phyloP scores from a whole-genome alignment of 768 basidiomycete species.

The Phanerochaete carnosa region DNA sequence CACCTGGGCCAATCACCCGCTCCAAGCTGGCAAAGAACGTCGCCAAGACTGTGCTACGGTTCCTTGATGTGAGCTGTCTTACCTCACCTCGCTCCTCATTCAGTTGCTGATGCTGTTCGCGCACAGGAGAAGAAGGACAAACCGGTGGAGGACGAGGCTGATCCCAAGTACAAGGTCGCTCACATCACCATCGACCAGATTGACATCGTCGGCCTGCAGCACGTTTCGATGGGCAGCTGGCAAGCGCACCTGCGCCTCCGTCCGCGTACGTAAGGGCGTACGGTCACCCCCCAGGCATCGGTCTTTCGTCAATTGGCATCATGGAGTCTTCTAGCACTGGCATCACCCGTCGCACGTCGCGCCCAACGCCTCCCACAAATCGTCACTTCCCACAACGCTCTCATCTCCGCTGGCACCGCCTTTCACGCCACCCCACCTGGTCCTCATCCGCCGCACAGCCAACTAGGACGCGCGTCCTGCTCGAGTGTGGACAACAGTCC shows the following conservation, averaged over 20 bases:
- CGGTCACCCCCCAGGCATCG: background rate
- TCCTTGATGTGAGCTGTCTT: conserved; percentile 47
- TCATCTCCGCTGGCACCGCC: background rate
- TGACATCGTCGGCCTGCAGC: conserved; percentile 74
- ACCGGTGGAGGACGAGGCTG: conserved; percentile 62
- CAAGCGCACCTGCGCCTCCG: conserved; percentile 69
- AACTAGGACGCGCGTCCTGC: background rate
- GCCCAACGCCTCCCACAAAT: background rate
- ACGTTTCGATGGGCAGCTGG: conserved; percentile 82
- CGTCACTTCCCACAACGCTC: background rate
- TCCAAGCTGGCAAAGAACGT: conserved; percentile 78
- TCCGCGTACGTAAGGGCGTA: background rate
- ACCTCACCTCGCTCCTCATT: background rate
- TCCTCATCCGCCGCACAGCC: background rate
- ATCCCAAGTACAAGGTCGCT: conserved; percentile 63
- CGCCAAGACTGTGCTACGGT: conserved; percentile 70
- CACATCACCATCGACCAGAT: conserved; percentile 65
- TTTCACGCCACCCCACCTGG: background rate
- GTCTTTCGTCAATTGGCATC: background rate
- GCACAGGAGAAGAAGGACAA: conserved; percentile 45
- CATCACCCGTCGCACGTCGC: background rate
- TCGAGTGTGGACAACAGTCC: background rate
- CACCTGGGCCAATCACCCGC: conserved; percentile 73
- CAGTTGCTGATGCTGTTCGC: background rate
- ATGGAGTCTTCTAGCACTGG: background rate